Base-by-base conservation (phyloP, 2,329 filamentous ascomycete species). In the Orbilia ellipsospora region DNA sequence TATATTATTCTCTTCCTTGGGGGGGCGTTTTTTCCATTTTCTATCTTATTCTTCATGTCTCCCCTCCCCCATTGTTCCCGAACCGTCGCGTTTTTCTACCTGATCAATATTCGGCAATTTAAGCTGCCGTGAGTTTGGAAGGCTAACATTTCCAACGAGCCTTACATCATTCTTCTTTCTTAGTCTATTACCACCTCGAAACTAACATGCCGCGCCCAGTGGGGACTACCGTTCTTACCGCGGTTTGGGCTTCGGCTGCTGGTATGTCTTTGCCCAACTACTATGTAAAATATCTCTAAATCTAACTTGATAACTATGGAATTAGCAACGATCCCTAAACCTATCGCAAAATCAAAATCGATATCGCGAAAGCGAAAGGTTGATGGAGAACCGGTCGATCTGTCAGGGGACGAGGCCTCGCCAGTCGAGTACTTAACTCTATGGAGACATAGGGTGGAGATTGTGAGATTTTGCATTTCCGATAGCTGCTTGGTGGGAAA, bases 381-480 rank as follows among this genome's bases (percentile, higher is more conserved):
- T 2, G 16, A 40, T 28, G n/a, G 20, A 6, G 60, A 56, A 7
- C 15, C 40, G 1, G 26, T 61, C 23, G 60, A 64, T 15, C 42
- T n/a, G 12, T 45, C 44, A 8, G 64, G 62, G 62, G 64, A 45
- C n/a, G 31, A 28, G n/a, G 28, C 20, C n/a, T 15, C 16, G 8
- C 28, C 28, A 23, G 7, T 28, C 31, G 45, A 42, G 12, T 69
- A 61, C 28, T 20, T 75, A 20, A 75, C 64, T 16, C 28, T 75
- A 0, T 75, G 72, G 72, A 75, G 44, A 48, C 72, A 69, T 26
- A 28, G 54, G 12, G 10, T 75, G 18, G 51, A 69, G n/a, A 36
- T 75, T 20, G 72, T 75, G 69, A 1, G 57, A 23, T 36, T 20
- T 16, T 48, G 4, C 23, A 15, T 48, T 18, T 18, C 13, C 13